Base-by-base conservation (phyloP, 768 basidiomycete genomes). In the Dictyophora rubrovolvata region DNA sequence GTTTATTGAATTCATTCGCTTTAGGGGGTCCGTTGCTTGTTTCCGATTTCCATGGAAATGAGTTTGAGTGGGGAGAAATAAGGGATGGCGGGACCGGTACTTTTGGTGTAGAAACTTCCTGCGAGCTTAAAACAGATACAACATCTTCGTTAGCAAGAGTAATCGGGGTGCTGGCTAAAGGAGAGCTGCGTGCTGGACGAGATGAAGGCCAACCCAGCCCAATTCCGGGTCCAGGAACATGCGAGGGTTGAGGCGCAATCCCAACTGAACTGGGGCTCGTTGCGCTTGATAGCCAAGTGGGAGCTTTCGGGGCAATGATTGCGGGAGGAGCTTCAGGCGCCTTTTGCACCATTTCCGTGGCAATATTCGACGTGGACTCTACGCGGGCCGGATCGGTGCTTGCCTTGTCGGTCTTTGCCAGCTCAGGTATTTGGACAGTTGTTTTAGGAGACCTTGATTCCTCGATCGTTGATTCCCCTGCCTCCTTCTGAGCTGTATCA, bases 131-230 rank as follows among this genome's bases (percentile, higher is more conserved):
- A n/a, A 9, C n/a, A 17, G 47, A 52, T 36, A 63, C 55, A 36
- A 70, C 69, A 17, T 70, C 70, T 11, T 73, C 75, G 35, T 77
- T 76, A 12, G 72, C 73, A 9, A 79, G 60, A 22, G 63, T 62
- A 74, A 79, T 57, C 72, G 72, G 55, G 5, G 76, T 73, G 59
- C 70, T 81, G 4, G 88, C 84, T 53, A 90, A 73, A 1, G 89
- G 89, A 2, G 89, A 89, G 63, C 89, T 90, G n/a, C 86, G 81
- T 2, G 76, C 69, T 0, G 87, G 87, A 7, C 84, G 79, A 8
- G 86, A 78, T 51, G 78, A 83, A 1, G 82, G 82, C 42, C 85
- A 34, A 55, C 56, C 56, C 11, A 50, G 75, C 18, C 82, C 81
- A 17, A 79, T 67, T 21, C 77, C 76, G 34, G 84, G 67, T 2